Percentiles rank a stretch among this genome's conserved stretches.
Conservation (phyloP, 148 eudicot genomes). For the Pharnaceum exiguum region DNA sequence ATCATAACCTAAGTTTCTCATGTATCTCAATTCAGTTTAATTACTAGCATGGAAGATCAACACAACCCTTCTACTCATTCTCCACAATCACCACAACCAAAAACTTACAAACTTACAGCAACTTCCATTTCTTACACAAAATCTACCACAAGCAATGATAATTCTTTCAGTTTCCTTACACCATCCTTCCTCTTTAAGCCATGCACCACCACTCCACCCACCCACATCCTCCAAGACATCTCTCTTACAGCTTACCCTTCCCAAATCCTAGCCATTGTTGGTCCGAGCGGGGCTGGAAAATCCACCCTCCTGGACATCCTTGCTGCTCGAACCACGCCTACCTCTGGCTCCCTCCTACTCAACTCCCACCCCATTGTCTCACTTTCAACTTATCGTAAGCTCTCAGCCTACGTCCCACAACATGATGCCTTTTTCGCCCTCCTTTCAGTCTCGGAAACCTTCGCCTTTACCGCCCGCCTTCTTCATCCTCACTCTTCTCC, state of each 20-base stretch:
- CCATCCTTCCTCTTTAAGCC: slow-evolving; percentile 40
- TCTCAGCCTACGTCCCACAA: slow-evolving; percentile 85
- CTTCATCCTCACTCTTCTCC: slow-evolving; percentile 35
- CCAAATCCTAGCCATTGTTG: slow-evolving; percentile 79
- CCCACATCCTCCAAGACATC: slow-evolving; percentile 60
- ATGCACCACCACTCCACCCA: slow-evolving; percentile 45
- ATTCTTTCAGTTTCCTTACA: slow-evolving; percentile 17
- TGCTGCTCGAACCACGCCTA: slow-evolving; percentile 56
- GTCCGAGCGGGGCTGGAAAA: slow-evolving; percentile 93
- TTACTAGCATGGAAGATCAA: slow-evolving; percentile 31
- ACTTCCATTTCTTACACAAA: slow-evolving; percentile 71
- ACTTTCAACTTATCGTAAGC: slow-evolving; percentile 49
- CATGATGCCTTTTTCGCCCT: slow-evolving; percentile 63
- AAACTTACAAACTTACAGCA: slow-evolving; percentile 62
- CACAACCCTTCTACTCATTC: slow-evolving; percentile 10
- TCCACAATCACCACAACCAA: slow-evolving; percentile 29
- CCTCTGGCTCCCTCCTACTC: slow-evolving; percentile 54
- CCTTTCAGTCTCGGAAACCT: slow-evolving; percentile 74
- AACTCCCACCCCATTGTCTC: slow-evolving; percentile 55
- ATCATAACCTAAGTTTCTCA: too few relatives aligned
- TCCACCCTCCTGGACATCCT: slow-evolving; percentile 83
- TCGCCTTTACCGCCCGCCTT: slow-evolving; percentile 61
- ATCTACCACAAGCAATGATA: slow-evolving; percentile 34
- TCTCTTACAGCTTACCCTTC: slow-evolving; percentile 71
- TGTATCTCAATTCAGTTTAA: too few relatives aligned